A percentile compares a stretch with the other conserved stretches of the same genome.
Conservation (phyloP, 305 asterid genomes). For the Solanum chacoense region DNA sequence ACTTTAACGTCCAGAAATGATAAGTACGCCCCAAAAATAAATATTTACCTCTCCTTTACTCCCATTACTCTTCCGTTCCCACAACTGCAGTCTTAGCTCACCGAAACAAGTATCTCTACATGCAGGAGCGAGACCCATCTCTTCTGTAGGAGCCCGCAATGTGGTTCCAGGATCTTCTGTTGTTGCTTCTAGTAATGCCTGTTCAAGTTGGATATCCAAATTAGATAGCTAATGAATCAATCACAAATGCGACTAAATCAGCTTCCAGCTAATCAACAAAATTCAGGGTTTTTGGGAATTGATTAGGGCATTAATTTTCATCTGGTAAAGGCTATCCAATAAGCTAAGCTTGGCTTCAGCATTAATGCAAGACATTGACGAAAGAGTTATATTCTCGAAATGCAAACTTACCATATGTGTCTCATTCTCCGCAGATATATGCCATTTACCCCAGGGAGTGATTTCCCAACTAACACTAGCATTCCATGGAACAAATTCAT, state of each 20-base stretch:
- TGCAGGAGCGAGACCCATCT: constrained; percentile 80
- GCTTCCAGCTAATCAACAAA: background rate
- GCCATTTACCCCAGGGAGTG: constrained; percentile 84
- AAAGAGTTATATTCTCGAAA: background rate
- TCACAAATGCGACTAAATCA: background rate
- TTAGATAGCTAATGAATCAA: constrained; percentile 1
- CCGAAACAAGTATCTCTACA: constrained; percentile 85
- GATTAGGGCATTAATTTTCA: background rate
- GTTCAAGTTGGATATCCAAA: constrained; percentile 1
- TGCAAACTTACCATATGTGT: constrained; percentile 41
- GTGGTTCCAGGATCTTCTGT: constrained; percentile 69
- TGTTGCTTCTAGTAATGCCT: constrained; percentile 81
- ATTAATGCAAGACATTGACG: background rate
- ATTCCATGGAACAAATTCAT: constrained; percentile 91
- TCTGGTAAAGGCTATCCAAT: background rate
- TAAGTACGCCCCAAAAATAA: background rate
- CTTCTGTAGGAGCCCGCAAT: constrained; percentile 87
- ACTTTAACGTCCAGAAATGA: background rate
- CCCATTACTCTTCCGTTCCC: constrained; percentile 57
- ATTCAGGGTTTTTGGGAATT: background rate
- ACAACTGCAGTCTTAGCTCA: constrained; percentile 47
- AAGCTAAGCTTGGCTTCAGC: background rate
- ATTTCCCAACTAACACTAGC: constrained; percentile 85
- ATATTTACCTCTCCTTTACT: constrained; percentile 62
- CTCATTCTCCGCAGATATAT: constrained; percentile 68